Evolutionary conservation across 2,329 filamentous ascomycete species (phyloP).

Genomic region (Trichoderma pleuroti): DNA sequence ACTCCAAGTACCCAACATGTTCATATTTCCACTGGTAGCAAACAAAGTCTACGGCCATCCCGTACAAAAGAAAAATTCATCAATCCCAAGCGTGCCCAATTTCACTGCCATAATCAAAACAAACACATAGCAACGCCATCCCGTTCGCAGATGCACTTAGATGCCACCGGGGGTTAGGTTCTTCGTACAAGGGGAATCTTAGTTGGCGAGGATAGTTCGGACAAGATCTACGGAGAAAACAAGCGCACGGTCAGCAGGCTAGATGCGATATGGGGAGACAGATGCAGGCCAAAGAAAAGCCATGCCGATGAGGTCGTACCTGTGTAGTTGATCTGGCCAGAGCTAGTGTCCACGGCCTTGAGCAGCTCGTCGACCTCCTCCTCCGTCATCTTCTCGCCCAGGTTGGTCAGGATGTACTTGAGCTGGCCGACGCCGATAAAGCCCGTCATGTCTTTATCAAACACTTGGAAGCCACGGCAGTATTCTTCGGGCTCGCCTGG

Average conservation of each 20-base stretch:
- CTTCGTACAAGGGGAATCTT: slow-evolving; percentile 26
- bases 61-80: slow-evolving; percentile 11
- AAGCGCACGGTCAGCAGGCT: slow-evolving; percentile 11
- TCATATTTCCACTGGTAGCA: slow-evolving; percentile 13
- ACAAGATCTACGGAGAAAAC: slow-evolving; percentile 62
- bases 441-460: slow-evolving; percentile 98
- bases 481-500: slow-evolving; percentile 98
- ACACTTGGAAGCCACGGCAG: slow-evolving; percentile 97
- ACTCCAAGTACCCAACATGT: slow-evolving; percentile 3
- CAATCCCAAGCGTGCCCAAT: slow-evolving; percentile 18
- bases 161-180: slow-evolving; percentile 11
- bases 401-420: slow-evolving; percentile 94
- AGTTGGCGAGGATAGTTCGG: slow-evolving; percentile 83
- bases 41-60: slow-evolving; percentile 3
- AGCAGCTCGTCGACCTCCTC: slow-evolving; percentile 98
- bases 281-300: neutral
- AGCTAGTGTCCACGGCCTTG: slow-evolving; percentile 95
- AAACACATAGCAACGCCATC: slow-evolving; percentile 31
- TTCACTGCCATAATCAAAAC: slow-evolving; percentile 18
- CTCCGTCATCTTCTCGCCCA: slow-evolving; percentile 99
- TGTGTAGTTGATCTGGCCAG: slow-evolving; percentile 95
- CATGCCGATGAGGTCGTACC: slow-evolving; percentile 51
- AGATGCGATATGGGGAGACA: neutral
- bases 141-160: slow-evolving; percentile 34
- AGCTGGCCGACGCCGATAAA: slow-evolving; percentile 97